Conservation (phyloP, 768 basidiomycete species). For the Boletus fagicola region DNA sequence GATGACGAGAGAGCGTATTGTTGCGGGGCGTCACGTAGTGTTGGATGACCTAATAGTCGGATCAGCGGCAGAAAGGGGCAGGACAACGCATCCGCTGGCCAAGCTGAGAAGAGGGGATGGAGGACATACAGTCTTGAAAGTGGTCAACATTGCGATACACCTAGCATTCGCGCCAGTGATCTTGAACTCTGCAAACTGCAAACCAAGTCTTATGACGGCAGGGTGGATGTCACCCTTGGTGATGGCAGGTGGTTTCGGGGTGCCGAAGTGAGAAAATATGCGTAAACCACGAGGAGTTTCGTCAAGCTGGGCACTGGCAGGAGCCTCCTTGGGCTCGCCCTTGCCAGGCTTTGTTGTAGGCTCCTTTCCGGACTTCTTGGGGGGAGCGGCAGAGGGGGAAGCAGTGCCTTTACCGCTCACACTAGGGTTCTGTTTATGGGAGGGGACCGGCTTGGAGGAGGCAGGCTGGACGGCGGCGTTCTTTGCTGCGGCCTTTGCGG, state of each 20-base stretch:
- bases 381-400: constrained; percentile 13
- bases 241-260: constrained; percentile 53
- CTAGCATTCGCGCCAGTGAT: constrained; percentile 94
- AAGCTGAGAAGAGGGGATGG: not conserved
- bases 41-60: constrained; percentile 69
- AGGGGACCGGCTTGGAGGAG: constrained; percentile 28
- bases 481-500: constrained; percentile 63
- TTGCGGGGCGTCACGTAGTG: constrained; percentile 86
- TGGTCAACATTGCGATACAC: constrained; percentile 87
- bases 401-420: constrained; percentile 21
- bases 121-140: constrained; percentile 81
- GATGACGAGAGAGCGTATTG: constrained; percentile 84
- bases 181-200: constrained; percentile 89
- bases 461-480: constrained; percentile 23
- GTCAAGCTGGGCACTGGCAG: constrained; percentile 32
- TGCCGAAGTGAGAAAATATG: constrained; percentile 85
- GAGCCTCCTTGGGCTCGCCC: constrained; percentile 29
- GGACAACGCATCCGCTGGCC: not conserved
- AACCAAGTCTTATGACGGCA: constrained; percentile 76
- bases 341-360: constrained; percentile 18
- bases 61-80: constrained; percentile 4
- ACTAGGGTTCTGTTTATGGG: constrained; percentile 26
- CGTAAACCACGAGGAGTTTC: constrained; percentile 58
- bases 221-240: constrained; percentile 91
- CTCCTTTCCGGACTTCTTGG: constrained; percentile 30